These are phyloP conservation scores for Barnettozyma populi DNA, from an alignment of 805 yeast genomes.

Conservation along the genomic window DNA sequence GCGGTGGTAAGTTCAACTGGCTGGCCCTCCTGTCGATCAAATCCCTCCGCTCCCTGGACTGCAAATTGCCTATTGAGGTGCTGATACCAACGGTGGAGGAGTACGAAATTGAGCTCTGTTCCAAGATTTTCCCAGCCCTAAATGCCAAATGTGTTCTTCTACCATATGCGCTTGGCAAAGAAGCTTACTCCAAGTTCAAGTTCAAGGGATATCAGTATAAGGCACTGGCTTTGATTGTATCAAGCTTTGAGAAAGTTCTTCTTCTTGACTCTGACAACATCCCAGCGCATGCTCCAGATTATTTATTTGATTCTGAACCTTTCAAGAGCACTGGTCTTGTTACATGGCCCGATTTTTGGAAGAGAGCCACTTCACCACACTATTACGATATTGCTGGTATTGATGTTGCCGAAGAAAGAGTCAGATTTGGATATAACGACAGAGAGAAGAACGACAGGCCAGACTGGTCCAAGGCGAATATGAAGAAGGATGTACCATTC, in stretches of 20 bases:
- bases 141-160: conserved; percentile 63
- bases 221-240: conserved; percentile 61
- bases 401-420: conserved; percentile 35
- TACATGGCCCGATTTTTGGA: conserved; percentile 88
- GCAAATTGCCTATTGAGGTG: conserved; percentile 63
- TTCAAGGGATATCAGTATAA: conserved; percentile 63
- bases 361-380: conserved; percentile 70
- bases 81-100: conserved; percentile 60
- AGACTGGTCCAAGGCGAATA: conserved; percentile 5
- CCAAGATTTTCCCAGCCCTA: conserved; percentile 51
- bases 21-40: conserved; percentile 45
- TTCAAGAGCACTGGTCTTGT: conserved; percentile 46
- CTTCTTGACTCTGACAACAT: conserved; percentile 68
- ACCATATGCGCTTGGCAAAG: conserved; percentile 54
- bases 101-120: conserved; percentile 64
- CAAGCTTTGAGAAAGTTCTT: conserved; percentile 70
- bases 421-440: conserved; percentile 34
- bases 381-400: conserved; percentile 66
- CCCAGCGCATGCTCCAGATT: conserved; percentile 61
- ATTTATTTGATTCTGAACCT: conserved; percentile 51
- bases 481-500: conserved; percentile 33
- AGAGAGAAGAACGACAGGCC: conserved; percentile 27
- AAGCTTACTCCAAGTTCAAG: conserved; percentile 42
- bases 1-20: conserved; percentile 58
- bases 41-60: conserved; percentile 43